Base-by-base conservation (phyloP, 2,329 filamentous ascomycete genomes). In the Curvularia sp. region DNA sequence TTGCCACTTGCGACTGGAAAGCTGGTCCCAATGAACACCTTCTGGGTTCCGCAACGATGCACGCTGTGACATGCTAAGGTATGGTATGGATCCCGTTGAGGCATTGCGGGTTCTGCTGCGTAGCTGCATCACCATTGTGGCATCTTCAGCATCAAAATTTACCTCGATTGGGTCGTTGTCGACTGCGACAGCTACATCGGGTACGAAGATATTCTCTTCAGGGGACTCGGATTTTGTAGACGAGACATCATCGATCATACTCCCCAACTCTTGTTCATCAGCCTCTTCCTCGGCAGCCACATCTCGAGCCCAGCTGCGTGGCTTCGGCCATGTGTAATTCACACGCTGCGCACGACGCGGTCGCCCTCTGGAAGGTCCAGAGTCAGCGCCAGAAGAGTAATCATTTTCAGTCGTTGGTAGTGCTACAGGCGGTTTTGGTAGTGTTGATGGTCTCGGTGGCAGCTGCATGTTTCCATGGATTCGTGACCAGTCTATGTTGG, bases 251-350 rank as follows among this genome's bases (percentile, higher is more conserved):
- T 58, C 26, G 20, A 31, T 20, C 9, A 24, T n/a, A 10, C 55
- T 42, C 4, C 50, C 55, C 7, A 58, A 49, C 12, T 44, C 33
- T 8, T 49, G 49, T 3, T 66, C 61, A 10, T 66, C 61, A 15
- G 46, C n/a, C 2, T 50, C n/a, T 20, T 33, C 55, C 26, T 49
- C 59, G 7, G 60, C 38, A 5, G 49, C 5, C 9, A 22, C 38
- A 44, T 50, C 26, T 13, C 0, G 44, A 3, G 22, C n/a, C 13
- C 20, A 18, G 28, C 50, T 58, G n/a, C 48, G 59, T 18, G 58
- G 61, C 22, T 56, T 65, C 1, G 68, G 70, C 67, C 63, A 73
- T 1, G 64, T 70, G 26, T 76, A 76, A 15, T 77, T 66, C 13
- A 68, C 58, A 13, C 64, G 63, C 12, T 69, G 62, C 4, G 64